Percentiles rank a stretch among this genome's conserved stretches.
These are phyloP conservation scores for Fusarium mangiferae DNA, from an alignment of 2,329 filamentous ascomycete genomes.

Conservation along the genomic window DNA sequence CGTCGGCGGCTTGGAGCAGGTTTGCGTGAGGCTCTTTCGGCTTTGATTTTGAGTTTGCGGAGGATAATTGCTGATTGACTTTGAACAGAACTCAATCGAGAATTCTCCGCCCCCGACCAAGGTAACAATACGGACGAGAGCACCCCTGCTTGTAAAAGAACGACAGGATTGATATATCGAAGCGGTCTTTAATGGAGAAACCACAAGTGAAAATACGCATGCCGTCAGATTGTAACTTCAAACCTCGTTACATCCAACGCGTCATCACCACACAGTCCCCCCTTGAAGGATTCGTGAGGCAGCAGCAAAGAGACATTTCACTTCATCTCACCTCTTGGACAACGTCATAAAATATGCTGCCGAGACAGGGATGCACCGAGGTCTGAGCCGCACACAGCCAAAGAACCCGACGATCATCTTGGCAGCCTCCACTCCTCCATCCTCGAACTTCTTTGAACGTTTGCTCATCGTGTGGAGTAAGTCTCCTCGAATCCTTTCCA, in stretches of 20 bases:
- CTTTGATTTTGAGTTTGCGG: neutral
- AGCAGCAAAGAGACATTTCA: neutral
- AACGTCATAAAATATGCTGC: conserved; percentile 31
- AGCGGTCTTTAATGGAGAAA: too few species aligned
- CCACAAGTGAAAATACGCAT: neutral
- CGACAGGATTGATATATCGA: fast-evolving
- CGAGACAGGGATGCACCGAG: conserved; percentile 34
- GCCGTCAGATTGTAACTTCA: neutral
- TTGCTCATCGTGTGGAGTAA: neutral
- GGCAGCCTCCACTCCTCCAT: conserved; percentile 33
- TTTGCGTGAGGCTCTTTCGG: neutral
- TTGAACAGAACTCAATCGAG: neutral
- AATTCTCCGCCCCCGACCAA: neutral
- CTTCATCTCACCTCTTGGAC: conserved; percentile 12
- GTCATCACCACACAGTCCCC: conserved; percentile 1
- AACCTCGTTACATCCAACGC: neutral
- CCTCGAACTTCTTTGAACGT: neutral
- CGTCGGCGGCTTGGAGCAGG: neutral
- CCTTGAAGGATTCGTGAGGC: neutral
- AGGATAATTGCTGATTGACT: neutral
- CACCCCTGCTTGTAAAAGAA: neutral
- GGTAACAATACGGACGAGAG: fast-evolving
- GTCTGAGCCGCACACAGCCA: conserved; percentile 18
- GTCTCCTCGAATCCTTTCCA: neutral
- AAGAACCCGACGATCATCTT: conserved; percentile 35